Evolutionary conservation across 257 asterid genomes (phyloP).

Genomic region (Rehmannia glutinosa): DNA sequence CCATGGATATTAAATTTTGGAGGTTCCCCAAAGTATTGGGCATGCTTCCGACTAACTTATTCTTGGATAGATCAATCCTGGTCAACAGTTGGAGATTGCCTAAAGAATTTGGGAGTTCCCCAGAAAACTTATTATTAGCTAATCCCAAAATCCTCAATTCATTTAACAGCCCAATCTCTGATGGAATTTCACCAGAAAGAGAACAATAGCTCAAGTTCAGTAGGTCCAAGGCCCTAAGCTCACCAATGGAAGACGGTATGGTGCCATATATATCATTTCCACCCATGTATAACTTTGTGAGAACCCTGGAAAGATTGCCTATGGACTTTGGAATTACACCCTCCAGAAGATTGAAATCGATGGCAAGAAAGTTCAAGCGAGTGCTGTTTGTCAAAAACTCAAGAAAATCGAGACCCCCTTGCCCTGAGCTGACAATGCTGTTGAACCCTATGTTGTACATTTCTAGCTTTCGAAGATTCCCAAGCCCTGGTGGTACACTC

Average conservation of each 20-base stretch:
- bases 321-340: slow-evolving; percentile 51
- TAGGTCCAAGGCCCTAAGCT: slow-evolving; percentile 32
- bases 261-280: slow-evolving; percentile 37
- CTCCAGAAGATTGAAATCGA: slow-evolving; percentile 42
- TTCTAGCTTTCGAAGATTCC: slow-evolving; percentile 44
- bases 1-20: slow-evolving; percentile 30
- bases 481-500: slow-evolving; percentile 56
- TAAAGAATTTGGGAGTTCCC: slow-evolving; percentile 40
- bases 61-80: slow-evolving; percentile 46
- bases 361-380: slow-evolving; percentile 38
- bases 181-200: slow-evolving; percentile 49
- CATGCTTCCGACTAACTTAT: slow-evolving; percentile 41
- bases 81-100: slow-evolving; percentile 40
- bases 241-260: slow-evolving; percentile 52
- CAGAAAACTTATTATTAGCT: slow-evolving; percentile 36
- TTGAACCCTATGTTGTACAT: slow-evolving; percentile 54
- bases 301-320: slow-evolving; percentile 49
- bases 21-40: slow-evolving; percentile 35
- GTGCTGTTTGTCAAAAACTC: slow-evolving; percentile 40
- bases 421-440: slow-evolving; percentile 33
- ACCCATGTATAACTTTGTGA: slow-evolving; percentile 40
- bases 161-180: slow-evolving; percentile 38
- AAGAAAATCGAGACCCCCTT: slow-evolving; percentile 35
- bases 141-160: slow-evolving; percentile 32
- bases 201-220: slow-evolving; percentile 29